Evolutionary conservation across 305 asterid species (phyloP).

Genomic region (Striga hermonthica): DNA sequence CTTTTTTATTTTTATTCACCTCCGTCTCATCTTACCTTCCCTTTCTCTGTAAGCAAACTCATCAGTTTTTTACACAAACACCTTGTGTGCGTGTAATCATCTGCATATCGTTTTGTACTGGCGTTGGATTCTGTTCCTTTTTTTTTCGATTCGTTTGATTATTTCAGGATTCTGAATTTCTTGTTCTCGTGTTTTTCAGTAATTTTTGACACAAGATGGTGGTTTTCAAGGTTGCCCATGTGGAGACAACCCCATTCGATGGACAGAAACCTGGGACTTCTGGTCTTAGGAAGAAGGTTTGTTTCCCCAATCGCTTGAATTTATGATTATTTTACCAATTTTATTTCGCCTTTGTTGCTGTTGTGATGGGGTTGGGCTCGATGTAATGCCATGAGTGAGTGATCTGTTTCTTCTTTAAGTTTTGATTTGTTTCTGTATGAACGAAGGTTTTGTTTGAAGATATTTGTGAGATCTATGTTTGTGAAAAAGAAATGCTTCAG

Average conservation of each 20-base stretch:
- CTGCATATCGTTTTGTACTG: background rate
- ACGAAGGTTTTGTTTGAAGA: constrained; percentile 18
- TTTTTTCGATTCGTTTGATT: constrained; percentile 17
- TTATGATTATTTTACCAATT: background rate
- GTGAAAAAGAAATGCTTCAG: background rate
- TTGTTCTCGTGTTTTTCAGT: constrained; percentile 1
- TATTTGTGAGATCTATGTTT: constrained; percentile 14
- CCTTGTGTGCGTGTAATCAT: constrained; percentile 23
- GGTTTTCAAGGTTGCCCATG: constrained; percentile 58
- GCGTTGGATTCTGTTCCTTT: background rate
- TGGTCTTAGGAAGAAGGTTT: constrained; percentile 91
- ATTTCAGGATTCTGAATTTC: constrained; percentile 24
- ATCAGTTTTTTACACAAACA: constrained; percentile 28
- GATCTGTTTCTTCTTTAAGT: constrained; percentile 20
- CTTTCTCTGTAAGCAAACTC: constrained; percentile 35
- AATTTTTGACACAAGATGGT: constrained; percentile 43
- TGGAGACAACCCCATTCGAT: constrained; percentile 70
- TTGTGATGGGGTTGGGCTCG: background rate
- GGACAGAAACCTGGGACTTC: constrained; percentile 98
- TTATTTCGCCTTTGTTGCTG: background rate
- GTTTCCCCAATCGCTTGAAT: background rate
- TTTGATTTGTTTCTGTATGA: background rate
- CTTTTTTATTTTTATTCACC: constrained; percentile 17
- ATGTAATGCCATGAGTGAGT: constrained; percentile 12
- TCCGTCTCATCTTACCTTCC: constrained; percentile 4